These are phyloP conservation scores for Aphanomyces stellatus DNA, from an alignment of 352 stramenopile species.

Conservation along the genomic window DNA sequence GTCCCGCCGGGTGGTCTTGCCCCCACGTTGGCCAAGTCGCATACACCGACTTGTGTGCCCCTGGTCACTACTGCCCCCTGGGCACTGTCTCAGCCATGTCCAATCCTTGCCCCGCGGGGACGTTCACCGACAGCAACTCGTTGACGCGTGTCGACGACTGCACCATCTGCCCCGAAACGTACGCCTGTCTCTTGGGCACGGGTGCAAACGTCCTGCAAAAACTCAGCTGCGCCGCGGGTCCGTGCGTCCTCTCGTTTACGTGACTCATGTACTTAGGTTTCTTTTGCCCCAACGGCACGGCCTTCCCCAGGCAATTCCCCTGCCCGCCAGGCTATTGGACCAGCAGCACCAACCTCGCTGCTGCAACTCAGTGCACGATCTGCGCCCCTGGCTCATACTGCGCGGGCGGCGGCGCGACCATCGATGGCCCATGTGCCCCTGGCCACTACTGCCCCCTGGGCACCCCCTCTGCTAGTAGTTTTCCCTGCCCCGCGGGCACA, in stretches of 20 bases:
- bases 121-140: constrained; percentile 53
- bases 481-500: constrained; percentile 75
- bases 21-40: constrained; percentile 51
- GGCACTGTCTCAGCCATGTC: constrained; percentile 41
- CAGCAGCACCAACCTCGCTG: constrained; percentile 49
- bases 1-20: constrained; percentile 64
- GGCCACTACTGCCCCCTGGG: constrained; percentile 87
- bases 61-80: constrained; percentile 70
- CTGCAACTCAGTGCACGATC: constrained; percentile 56
- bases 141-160: constrained; percentile 68
- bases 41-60: constrained; percentile 50
- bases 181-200: constrained; percentile 65
- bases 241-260: not conserved
- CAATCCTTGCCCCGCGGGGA: constrained; percentile 62
- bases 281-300: constrained; percentile 77
- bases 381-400: constrained; percentile 85
- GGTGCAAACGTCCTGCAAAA: constrained; percentile 59
- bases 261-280: constrained; percentile 25
- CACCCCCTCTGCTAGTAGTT: constrained; percentile 52
- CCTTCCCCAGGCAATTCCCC: constrained; percentile 54
- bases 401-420: constrained; percentile 57
- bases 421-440: constrained; percentile 58
- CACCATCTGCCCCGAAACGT: constrained; percentile 59
- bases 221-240: constrained; percentile 45
- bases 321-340: constrained; percentile 86